phyloP scores from a whole-genome alignment of 208 protist species.

The Leishmania guyanensis region DNA sequence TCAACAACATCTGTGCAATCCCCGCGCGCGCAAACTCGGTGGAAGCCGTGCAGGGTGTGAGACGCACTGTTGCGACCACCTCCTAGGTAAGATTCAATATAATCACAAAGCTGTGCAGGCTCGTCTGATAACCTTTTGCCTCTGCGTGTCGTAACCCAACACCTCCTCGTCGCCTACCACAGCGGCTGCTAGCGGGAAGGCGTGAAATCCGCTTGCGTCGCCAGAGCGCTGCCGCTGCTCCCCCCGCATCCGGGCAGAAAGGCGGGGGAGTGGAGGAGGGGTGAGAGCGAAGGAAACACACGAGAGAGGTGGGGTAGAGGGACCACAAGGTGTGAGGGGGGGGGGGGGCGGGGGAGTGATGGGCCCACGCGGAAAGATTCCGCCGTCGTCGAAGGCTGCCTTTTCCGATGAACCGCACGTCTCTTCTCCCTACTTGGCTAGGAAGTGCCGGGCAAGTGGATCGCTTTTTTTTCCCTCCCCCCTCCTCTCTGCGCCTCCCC shows the following conservation, averaged over 20 bases:
- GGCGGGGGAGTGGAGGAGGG: not conserved
- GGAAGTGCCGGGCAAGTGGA: too few relatives aligned
- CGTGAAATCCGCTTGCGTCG: too few relatives aligned
- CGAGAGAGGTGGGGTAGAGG: not conserved
- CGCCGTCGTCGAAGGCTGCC: not conserved
- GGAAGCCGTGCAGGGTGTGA: not conserved
- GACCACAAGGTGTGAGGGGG: not conserved
- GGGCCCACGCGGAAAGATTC: too few relatives aligned
- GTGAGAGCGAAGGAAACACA: not conserved
- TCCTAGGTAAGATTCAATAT: not conserved
- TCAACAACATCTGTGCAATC: too few relatives aligned
- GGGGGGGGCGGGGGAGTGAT: too few relatives aligned
- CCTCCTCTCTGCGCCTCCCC: not conserved
- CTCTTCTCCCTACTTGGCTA: too few relatives aligned
- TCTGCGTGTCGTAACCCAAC: too few relatives aligned
- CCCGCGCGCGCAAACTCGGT: not conserved
- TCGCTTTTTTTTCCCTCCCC: not conserved
- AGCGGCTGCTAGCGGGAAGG: too few relatives aligned
- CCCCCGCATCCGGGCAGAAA: too few relatives aligned
- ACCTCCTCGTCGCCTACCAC: too few relatives aligned
- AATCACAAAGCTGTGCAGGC: not conserved
- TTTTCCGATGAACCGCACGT: not conserved
- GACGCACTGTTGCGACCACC: not conserved
- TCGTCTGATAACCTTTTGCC: not conserved
- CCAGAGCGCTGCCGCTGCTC: too few relatives aligned